Conservation (phyloP, 2,329 filamentous ascomycete species). For the Alternaria triticina region DNA sequence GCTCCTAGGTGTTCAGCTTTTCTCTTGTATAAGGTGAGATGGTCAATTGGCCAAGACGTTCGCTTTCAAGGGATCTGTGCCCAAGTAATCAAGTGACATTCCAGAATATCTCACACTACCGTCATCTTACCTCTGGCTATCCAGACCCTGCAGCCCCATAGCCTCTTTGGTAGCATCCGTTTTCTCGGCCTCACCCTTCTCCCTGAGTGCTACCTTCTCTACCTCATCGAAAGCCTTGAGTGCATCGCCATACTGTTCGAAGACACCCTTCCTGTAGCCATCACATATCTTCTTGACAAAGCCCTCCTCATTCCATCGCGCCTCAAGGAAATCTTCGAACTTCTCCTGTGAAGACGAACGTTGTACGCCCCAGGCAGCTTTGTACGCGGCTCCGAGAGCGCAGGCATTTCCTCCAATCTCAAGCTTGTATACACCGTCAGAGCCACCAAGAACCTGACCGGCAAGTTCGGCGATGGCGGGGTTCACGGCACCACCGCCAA, state of each 20-base stretch:
- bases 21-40: background rate
- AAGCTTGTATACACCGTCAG: conserved; percentile 89
- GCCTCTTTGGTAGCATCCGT: conserved; percentile 1
- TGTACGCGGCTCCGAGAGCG: conserved; percentile 91
- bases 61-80: background rate
- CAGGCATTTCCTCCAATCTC: conserved; percentile 96
- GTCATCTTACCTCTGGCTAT: background rate
- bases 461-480: conserved; percentile 84
- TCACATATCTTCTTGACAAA: conserved; percentile 83
- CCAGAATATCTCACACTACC: background rate
- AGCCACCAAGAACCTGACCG: conserved; percentile 86
- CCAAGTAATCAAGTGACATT: background rate
- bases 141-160: conserved; percentile 7
- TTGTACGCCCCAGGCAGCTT: conserved; percentile 91
- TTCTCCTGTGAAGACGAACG: conserved; percentile 65
- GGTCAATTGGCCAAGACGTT: background rate
- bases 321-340: conserved; percentile 87
- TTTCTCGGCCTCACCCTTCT: conserved; percentile 11
- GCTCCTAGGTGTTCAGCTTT: too few relatives aligned
- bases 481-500: conserved; percentile 90
- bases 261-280: conserved; percentile 77
- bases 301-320: conserved; percentile 82
- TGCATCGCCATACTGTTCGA: conserved; percentile 78
- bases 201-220: conserved; percentile 11
- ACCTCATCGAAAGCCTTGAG: conserved; percentile 67